Percentiles rank a stretch among this genome's conserved stretches.
These are phyloP conservation scores for Paxillus rubicundulus DNA, from an alignment of 768 basidiomycete genomes.

Conservation along the genomic window DNA sequence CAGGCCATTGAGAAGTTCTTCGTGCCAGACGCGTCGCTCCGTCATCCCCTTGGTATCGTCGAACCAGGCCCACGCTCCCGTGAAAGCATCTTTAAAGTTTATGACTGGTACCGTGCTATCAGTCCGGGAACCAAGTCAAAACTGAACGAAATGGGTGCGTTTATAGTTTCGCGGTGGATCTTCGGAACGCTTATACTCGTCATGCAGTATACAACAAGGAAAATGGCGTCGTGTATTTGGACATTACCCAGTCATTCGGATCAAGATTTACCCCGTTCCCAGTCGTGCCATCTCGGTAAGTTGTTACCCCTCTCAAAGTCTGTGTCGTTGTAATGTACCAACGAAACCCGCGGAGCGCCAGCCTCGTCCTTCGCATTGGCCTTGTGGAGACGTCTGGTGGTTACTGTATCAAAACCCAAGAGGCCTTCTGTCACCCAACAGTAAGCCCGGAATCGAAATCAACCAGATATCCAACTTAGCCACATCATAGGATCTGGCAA, in stretches of 20 bases:
- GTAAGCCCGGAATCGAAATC: constrained; percentile 17
- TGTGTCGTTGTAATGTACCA: neutral
- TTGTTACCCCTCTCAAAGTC: neutral
- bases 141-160: constrained; percentile 36
- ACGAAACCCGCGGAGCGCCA: constrained; percentile 10
- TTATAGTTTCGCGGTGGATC: neutral
- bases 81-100: constrained; percentile 49
- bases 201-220: constrained; percentile 44
- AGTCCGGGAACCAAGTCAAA: constrained; percentile 46
- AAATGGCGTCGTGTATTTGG: constrained; percentile 40
- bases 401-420: constrained; percentile 51
- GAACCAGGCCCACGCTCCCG: constrained; percentile 44
- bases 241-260: constrained; percentile 50
- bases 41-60: constrained; percentile 55
- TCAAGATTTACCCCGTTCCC: constrained; percentile 46
- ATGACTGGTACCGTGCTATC: constrained; percentile 64
- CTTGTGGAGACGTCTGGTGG: constrained; percentile 41
- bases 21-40: constrained; percentile 50
- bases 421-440: constrained; percentile 57
- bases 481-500: neutral
- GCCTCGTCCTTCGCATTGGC: constrained; percentile 46
- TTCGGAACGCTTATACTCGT: neutral
- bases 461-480: neutral
- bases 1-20: constrained; percentile 47
- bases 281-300: constrained; percentile 46